Base-by-base conservation (phyloP, 2,329 filamentous ascomycete species). In the Albophoma yamanashiensis region DNA sequence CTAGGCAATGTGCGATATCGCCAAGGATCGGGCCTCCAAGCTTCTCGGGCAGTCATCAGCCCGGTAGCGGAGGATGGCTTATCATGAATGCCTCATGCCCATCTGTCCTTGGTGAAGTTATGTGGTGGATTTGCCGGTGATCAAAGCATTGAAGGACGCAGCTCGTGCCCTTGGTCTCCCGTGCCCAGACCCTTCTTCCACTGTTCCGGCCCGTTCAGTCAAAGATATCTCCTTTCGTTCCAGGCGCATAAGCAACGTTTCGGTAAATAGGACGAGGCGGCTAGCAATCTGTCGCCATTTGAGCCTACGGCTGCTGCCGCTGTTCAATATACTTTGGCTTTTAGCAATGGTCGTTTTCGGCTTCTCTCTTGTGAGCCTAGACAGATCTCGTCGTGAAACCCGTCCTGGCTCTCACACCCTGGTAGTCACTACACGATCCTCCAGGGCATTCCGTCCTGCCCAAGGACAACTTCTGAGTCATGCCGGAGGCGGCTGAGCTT, bases 1-100 rank as follows among this genome's bases (percentile, higher is more conserved):
- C 60, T 55, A 91, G 88, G 92, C 92, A 47, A 96, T 97, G 90
- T 91, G 91, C 69, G 89, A 92, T 67, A 97, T 97, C 69, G 92
- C 92, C 38, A 82, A 84, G 58, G 91, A 96, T 68, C 83, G 92
- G 56, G 90, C 88, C 1, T 72, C 74, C 39, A 95, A 92, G 73
- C 72, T 90, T 42, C 60, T 57, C 40, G 36, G 55, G 42, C 56
- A 58, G 39, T 11, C 20, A 20, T 58, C 42, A 50, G 34, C 31
- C 40, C n/a, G 12, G n/a, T 47, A 50, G 25, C 34, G 60, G 50
- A 27, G 39, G 53, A 14, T 17, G 3, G 9, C 50, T 31, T 17
- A 20, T 36, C 31, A 53, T 17, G 20, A 6, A 52, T 34, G 27
- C 25, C 27, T 34, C 27, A n/a, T 34, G 47, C 17, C n/a, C 7